Evolutionary conservation across 2,329 filamentous ascomycete species (phyloP).

Genomic region (Colletotrichum euphorbiae): DNA sequence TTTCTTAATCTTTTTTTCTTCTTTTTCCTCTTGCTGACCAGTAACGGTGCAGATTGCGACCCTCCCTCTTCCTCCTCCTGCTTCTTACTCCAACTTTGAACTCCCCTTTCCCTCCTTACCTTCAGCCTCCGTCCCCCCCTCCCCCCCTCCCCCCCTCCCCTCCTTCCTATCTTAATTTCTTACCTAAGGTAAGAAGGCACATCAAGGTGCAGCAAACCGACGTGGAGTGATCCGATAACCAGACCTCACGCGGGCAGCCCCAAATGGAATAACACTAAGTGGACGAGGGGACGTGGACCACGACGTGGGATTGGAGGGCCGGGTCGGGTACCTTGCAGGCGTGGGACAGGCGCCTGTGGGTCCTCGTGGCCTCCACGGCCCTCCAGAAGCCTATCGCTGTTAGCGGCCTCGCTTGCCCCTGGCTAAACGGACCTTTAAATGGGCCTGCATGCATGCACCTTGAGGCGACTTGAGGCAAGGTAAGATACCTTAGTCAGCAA

Average conservation of each 20-base stretch:
- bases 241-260: conserved; percentile 10
- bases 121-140: no score
- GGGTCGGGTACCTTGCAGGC: conserved; percentile 39
- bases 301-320: conserved; percentile 32
- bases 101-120: no score
- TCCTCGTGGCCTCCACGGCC: conserved; percentile 29
- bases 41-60: conserved; percentile 3
- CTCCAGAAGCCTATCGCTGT: conserved; percentile 37
- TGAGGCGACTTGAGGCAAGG: no score
- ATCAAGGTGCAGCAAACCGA: neutral
- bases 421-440: conserved; percentile 12
- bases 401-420: conserved; percentile 32
- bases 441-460: no score
- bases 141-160: neutral
- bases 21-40: conserved; percentile 1
- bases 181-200: neutral
- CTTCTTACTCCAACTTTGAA: no score
- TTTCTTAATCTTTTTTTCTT: neutral
- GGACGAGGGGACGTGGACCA: no score
- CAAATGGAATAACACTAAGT: neutral
- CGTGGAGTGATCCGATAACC: no score
- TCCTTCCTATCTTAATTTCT: neutral
- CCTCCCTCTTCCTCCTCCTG: neutral
- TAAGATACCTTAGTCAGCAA: conserved; percentile 11
- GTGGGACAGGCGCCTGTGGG: conserved; percentile 8